Conservation (phyloP, 2,329 filamentous ascomycete species). For the Exserohilum turcica region DNA sequence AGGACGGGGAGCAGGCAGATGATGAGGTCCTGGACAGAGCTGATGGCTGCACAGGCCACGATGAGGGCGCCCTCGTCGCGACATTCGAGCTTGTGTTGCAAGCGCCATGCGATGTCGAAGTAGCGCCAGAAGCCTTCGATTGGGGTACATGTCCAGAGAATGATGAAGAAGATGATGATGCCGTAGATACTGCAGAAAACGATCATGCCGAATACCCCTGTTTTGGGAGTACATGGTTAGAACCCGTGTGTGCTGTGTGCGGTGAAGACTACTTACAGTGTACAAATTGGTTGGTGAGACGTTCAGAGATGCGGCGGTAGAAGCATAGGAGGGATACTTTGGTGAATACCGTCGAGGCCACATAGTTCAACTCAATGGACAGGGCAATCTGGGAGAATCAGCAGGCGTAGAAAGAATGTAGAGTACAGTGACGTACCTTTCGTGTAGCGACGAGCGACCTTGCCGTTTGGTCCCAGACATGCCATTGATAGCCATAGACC, state of each 20-base stretch:
- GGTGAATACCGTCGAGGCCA: conserved; percentile 34
- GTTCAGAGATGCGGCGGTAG: conserved; percentile 50
- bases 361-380: conserved; percentile 41
- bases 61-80: conserved; percentile 48
- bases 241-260: background rate
- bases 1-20: conserved; percentile 51
- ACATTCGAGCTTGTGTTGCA: conserved; percentile 42
- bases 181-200: conserved; percentile 47
- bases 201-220: conserved; percentile 44
- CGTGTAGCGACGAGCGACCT: conserved; percentile 26
- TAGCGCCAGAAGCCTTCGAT: conserved; percentile 50
- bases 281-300: conserved; percentile 44
- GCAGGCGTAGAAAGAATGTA: background rate
- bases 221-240: background rate
- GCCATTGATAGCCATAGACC: conserved; percentile 41
- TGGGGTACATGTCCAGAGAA: conserved; percentile 48
- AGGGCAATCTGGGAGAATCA: conserved; percentile 32
- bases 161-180: conserved; percentile 44
- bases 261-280: conserved; percentile 24
- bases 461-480: conserved; percentile 42
- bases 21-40: conserved; percentile 49
- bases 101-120: conserved; percentile 42
- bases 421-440: conserved; percentile 21
- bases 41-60: conserved; percentile 47
- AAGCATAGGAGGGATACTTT: conserved; percentile 48